These are phyloP conservation scores for Wallemia hederae DNA, from an alignment of 1,284 basidiomycete species.

Conservation along the genomic window DNA sequence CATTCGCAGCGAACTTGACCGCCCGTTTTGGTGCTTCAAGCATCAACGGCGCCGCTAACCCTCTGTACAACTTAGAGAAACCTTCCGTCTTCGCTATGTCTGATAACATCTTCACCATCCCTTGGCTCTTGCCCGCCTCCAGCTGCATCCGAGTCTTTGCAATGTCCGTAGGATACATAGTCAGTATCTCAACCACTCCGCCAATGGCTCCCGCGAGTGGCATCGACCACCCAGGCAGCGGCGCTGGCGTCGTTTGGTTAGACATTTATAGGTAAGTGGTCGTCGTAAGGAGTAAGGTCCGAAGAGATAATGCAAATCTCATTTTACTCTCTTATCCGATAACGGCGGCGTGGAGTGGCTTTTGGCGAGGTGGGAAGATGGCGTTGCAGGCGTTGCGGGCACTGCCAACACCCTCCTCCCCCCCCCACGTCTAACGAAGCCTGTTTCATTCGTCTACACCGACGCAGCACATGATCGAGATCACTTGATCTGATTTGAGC, in stretches of 20 bases:
- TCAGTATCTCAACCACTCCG: background rate
- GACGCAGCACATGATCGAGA: too few relatives aligned
- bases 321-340: background rate
- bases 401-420: too few relatives aligned
- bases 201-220: background rate
- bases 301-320: background rate
- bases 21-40: conserved; percentile 95
- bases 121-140: conserved; percentile 44
- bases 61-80: conserved; percentile 58
- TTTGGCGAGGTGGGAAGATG: too few relatives aligned
- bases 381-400: too few relatives aligned
- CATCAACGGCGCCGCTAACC: conserved; percentile 72
- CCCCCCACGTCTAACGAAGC: too few relatives aligned
- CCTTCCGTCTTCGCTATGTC: conserved; percentile 57
- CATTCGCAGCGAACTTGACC: conserved; percentile 71
- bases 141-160: conserved; percentile 88
- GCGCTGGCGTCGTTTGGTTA: background rate
- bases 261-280: too few relatives aligned
- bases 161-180: background rate
- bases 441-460: too few relatives aligned
- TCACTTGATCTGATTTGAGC: too few relatives aligned
- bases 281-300: too few relatives aligned
- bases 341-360: background rate
- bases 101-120: conserved; percentile 52
- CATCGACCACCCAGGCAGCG: background rate